Base-by-base conservation (phyloP, 2,329 filamentous ascomycete genomes). In the Fusarium sublunatum region DNA sequence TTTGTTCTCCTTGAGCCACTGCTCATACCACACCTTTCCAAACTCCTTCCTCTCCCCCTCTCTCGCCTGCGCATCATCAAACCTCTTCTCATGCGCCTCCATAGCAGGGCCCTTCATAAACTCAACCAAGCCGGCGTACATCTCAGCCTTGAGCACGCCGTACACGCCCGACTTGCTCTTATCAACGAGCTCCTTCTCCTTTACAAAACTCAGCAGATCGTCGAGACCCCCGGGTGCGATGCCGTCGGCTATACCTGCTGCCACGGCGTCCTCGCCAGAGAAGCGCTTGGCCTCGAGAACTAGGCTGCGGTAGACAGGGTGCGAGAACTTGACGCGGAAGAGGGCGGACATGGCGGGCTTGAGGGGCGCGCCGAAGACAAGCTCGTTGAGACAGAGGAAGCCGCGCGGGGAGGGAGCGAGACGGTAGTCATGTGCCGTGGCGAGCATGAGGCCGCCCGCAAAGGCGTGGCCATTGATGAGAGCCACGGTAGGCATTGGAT, bases 391-490 rank as follows among this genome's bases (percentile, higher is more conserved):
- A 76, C 91, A 94, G 35, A 91, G 75, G 76, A 87, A 93, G n/a
- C 91, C 92, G 19, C 84, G 81, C 2, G 81, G 72, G 1, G 88
- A 84, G 71, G 90, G 90, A 79, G 91, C 90, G 66, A 95, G 82
- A 26, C 92, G 86, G 79, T 95, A 95, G 78, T 94, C 91, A 76
- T 93, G 91, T 77, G 90, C 87, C 85, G 92, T 91, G 56, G 90
- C 86, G 9, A 90, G 80, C 88, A 95, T 93, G 59, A 93, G 80
- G n/a, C 90, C 91, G 41, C 86, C 91, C 6, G 91, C 92, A 74
- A 93, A 95, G 51, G 88, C 87, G 75, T 96, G 92, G 22, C 91
- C 91, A 69, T 92, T 92, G 51, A 94, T 72, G 8, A 93, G 80
- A n/a, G 91, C 88, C 45, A 95, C 77, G 4, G 91, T 95, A 24